Base-by-base conservation (phyloP, 176 grass and related monocot species). In the Musa acuminata region DNA sequence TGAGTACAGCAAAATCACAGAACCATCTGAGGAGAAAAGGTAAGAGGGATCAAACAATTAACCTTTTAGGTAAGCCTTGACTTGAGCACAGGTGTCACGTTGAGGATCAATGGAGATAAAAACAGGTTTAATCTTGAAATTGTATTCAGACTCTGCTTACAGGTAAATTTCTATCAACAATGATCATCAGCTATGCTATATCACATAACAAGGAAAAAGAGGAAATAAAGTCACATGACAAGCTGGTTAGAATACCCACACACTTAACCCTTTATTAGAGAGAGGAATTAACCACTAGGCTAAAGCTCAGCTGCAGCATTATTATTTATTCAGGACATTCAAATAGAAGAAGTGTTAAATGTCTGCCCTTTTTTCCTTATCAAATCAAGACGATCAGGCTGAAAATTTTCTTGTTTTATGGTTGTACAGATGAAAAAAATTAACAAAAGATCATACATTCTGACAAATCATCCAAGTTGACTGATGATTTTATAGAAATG, bases 71-170 rank as follows among this genome's bases (percentile, higher is more conserved):
- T 99, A 99, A 69, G 84, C 90, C 84, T 94, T 94, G 58, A 99
- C 86, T 69, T 89, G 90, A 87, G 80, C 69, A 74, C 84, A 79
- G 68, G 84, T 87, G 86, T 94, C 88, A 70, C 86, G 88, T 69
- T 98, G 90, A 87, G 94, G 94, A 87, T 98, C 90, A 84, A 93
- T 82, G 73, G 94, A 87, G 77, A 93, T 63, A 79, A 87, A 98
- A 22, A 89, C 80, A 75, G 82, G 87, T 67, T 62, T 84, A 79
- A 93, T 93, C 82, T 89, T 89, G 72, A 82, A 78, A 58, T 82
- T 75, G 80, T 89, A 89, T 60, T 87, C 89, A 11, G 72, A 89
- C 67, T 94, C 90, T 99, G 80, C 12, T 49, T 69, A 83, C 78
- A 51, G 19, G 67, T 9, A 72, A 70, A 84, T 79, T 74, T 51